These are phyloP conservation scores for Amniculicola lignicola DNA, from an alignment of 495 filamentous ascomycete species.

Conservation along the genomic window DNA sequence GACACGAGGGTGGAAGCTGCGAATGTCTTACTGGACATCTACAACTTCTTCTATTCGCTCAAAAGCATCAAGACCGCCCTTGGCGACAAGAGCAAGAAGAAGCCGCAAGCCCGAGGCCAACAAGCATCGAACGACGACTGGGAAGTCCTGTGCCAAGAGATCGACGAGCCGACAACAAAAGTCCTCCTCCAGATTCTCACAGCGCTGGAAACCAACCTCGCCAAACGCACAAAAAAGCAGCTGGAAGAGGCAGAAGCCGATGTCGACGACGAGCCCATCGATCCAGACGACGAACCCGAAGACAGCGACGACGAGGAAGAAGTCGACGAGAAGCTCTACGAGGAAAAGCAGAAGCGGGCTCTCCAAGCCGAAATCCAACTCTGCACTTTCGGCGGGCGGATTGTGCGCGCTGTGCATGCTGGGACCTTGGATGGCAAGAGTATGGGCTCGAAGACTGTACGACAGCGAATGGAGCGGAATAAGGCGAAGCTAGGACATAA, in stretches of 20 bases:
- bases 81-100: slow-evolving; percentile 18
- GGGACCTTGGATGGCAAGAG: slow-evolving; percentile 59
- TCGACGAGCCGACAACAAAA: slow-evolving; percentile 54
- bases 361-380: slow-evolving; percentile 76
- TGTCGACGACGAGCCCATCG: slow-evolving; percentile 42
- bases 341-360: slow-evolving; percentile 43
- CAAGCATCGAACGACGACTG: slow-evolving; percentile 49
- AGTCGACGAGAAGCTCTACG: slow-evolving; percentile 45
- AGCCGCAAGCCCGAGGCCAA: slow-evolving; percentile 43
- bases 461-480: slow-evolving; percentile 57
- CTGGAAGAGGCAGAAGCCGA: slow-evolving; percentile 60
- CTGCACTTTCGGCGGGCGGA: slow-evolving; percentile 77
- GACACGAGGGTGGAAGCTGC: slow-evolving; percentile 72
- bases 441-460: slow-evolving; percentile 53
- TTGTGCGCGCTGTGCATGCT: slow-evolving; percentile 73
- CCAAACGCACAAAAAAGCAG: slow-evolving; percentile 62
- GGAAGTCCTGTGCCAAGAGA: slow-evolving; percentile 60
- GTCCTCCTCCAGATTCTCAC: slow-evolving; percentile 71
- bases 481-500: slow-evolving; percentile 65
- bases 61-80: slow-evolving; percentile 43
- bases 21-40: slow-evolving; percentile 72
- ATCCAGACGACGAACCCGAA: slow-evolving; percentile 49
- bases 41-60: slow-evolving; percentile 74
- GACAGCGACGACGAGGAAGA: slow-evolving; percentile 63
- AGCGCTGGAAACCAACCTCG: slow-evolving; percentile 68